Conservation (phyloP, 2,329 filamentous ascomycete genomes). For the Talaromyces sp. region DNA sequence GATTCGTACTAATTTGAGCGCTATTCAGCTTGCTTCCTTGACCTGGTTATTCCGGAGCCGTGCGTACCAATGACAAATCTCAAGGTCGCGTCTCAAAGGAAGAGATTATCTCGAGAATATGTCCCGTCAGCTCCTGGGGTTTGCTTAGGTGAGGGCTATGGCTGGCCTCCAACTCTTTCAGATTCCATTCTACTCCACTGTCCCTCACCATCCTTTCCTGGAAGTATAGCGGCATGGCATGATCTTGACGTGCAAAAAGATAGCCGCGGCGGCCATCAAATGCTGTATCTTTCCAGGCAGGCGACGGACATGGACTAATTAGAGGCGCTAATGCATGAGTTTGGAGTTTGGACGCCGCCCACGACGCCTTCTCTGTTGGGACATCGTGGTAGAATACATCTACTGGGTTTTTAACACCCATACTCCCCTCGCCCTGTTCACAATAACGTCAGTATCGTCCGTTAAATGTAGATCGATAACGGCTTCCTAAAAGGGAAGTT, state of each 20-base stretch:
- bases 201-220: constrained; percentile 3
- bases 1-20: too few species aligned
- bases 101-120: constrained; percentile 9
- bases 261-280: constrained; percentile 2
- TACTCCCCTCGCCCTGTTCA: constrained; percentile 6
- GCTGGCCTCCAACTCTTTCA: background rate
- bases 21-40: too few species aligned
- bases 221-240: background rate
- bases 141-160: background rate
- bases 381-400: constrained; percentile 1
- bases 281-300: background rate
- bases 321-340: background rate
- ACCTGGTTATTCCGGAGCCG: too few species aligned
- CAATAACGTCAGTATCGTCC: background rate
- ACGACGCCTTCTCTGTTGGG: background rate
- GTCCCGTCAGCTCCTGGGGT: background rate
- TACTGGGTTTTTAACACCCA: constrained; percentile 4
- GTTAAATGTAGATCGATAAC: background rate
- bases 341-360: background rate
- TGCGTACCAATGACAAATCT: background rate
- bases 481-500: background rate
- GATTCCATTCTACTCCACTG: constrained; percentile 3
- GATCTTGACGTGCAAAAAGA: background rate
- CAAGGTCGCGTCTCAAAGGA: background rate
- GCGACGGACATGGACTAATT: background rate